Conservation (phyloP, 2,329 filamentous ascomycete species). For the Knufia petricola region DNA sequence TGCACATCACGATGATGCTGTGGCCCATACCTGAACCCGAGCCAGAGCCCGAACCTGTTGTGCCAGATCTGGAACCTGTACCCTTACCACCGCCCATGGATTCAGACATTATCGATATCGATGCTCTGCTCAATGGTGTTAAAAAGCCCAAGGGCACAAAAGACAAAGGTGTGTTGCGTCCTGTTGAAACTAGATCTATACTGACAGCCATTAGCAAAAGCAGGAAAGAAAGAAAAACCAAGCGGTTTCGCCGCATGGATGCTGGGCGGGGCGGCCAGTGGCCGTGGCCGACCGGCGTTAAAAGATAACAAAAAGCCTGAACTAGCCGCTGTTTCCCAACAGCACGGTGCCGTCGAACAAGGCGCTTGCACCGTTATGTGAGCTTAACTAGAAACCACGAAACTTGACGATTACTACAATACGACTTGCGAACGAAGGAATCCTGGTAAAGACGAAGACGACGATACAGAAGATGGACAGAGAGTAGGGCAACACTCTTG, state of each 20-base stretch:
- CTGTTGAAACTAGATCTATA: neutral
- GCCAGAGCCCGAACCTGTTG: conserved; percentile 17
- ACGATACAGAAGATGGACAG: neutral
- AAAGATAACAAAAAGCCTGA: conserved; percentile 41
- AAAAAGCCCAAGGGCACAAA: conserved; percentile 14
- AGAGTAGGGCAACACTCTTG: neutral
- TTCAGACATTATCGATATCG: conserved; percentile 14
- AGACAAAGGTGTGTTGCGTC: conserved; percentile 17
- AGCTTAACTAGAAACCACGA: conserved; percentile 13
- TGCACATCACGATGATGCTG: conserved; percentile 59
- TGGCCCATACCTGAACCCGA: conserved; percentile 50
- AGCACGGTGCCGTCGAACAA: conserved; percentile 24
- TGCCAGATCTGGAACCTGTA: conserved; percentile 13
- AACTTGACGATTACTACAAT: conserved; percentile 5
- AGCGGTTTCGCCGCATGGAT: conserved; percentile 37
- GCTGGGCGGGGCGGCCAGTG: conserved; percentile 27
- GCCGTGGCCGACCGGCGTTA: conserved; percentile 27
- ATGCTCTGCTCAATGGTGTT: conserved; percentile 17
- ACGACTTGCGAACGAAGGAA: neutral
- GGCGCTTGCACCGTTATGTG: conserved; percentile 28
- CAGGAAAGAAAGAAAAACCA: conserved; percentile 19
- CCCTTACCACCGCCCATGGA: conserved; percentile 13
- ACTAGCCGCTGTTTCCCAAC: conserved; percentile 24
- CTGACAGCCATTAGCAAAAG: neutral
- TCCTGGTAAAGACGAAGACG: neutral